These are phyloP conservation scores for Lepidopterella palustris DNA, from an alignment of 495 filamentous ascomycete genomes.

Conservation along the genomic window DNA sequence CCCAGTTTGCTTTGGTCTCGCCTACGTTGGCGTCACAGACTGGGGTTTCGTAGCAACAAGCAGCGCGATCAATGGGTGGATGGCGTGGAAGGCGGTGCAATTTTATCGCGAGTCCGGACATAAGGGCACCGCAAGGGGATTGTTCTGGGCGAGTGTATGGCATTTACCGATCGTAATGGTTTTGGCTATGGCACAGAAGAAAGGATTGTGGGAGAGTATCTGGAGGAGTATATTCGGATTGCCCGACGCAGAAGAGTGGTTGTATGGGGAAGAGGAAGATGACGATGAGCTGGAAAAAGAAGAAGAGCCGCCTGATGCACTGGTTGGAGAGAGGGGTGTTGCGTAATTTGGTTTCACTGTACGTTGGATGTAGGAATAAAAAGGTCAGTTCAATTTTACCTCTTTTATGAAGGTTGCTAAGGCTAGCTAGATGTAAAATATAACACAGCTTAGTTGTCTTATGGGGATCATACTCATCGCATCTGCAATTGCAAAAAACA, in stretches of 20 bases:
- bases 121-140: constrained; percentile 70
- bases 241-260: constrained; percentile 36
- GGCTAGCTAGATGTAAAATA: too few species aligned
- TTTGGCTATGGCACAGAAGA: constrained; percentile 88
- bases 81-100: constrained; percentile 68
- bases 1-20: constrained; percentile 78
- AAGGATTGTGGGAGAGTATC: constrained; percentile 82
- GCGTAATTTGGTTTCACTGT: too few species aligned
- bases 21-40: constrained; percentile 77
- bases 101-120: constrained; percentile 77
- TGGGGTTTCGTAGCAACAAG: constrained; percentile 79
- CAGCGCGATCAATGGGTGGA: constrained; percentile 76
- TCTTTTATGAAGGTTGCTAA: too few species aligned
- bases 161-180: constrained; percentile 88
- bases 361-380: too few species aligned
- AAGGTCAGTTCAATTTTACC: too few species aligned
- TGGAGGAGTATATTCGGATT: constrained; percentile 63
- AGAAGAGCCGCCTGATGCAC: neutral
- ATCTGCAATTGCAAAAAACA: too few species aligned
- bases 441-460: too few species aligned
- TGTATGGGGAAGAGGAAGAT: constrained; percentile 41
- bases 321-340: too few species aligned
- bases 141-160: constrained; percentile 99
- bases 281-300: constrained; percentile 10
- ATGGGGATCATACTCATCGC: too few species aligned